Base-by-base conservation (phyloP, 192 early-diverging fungal genomes). In the Podila horticola region DNA sequence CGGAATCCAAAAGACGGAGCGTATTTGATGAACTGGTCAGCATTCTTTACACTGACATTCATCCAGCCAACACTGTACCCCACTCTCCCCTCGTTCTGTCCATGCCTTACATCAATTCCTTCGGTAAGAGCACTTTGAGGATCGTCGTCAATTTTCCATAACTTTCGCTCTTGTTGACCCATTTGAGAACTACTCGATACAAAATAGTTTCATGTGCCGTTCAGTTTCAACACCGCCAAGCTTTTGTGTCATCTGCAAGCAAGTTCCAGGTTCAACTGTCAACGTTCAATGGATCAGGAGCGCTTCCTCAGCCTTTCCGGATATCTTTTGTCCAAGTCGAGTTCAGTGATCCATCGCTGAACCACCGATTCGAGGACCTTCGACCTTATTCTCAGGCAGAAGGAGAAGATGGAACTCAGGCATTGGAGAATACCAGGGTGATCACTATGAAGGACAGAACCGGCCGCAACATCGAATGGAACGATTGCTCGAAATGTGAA, bases 101-200 rank as follows among this genome's bases (percentile, higher is more conserved):
- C 22, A 93, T 94, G 93, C 88, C 91, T 49, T 84, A 90, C 33
- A 86, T 93, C 38, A 89, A 92, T 63, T 66, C 88, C 0, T 94
- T 94, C 62, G 67, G 91, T 74, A 71, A 60, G 62, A 77, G 72
- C 57, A 52, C 22, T 3, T 67, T 83, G 1, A 82, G 82, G 62
- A 77, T 86, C 49, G 11, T 31, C 2, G 9, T n/a, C 38, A 29
- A n/a, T 2, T 55, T n/a, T 24, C n/a, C n/a, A n/a, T n/a, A n/a
- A n/a, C n/a, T n/a, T n/a, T 45, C 41, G 55, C 12, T 30, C 24
- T 4, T 48, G 17, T 20, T 29, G 12, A 50, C 24, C 33, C 36
- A 15, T 71, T 28, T 19, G 2, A 52, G 12, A 50, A 41, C 15
- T 7, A 22, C 15, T 59, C 5, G 41, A 34, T 31, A 49, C 31